Conservation (phyloP, 2,329 filamentous ascomycete species). For the Hypoxylon sp. region DNA sequence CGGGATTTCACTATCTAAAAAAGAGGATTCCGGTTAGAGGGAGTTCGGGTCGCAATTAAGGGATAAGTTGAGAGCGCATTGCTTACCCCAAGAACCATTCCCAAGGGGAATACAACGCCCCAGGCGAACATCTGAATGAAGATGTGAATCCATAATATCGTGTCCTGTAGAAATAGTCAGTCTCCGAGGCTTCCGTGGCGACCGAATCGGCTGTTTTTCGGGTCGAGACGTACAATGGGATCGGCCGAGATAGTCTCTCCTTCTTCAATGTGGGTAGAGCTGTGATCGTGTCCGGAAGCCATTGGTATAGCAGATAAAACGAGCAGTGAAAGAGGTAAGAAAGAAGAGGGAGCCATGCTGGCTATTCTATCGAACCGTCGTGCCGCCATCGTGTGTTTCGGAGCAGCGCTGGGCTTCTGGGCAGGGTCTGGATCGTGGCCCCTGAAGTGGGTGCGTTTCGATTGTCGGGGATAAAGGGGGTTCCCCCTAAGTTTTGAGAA, state of each 20-base stretch:
- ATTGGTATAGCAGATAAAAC: slow-evolving; percentile 44
- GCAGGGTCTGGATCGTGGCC: slow-evolving; percentile 30
- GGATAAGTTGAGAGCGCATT: neutral
- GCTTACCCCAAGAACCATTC: slow-evolving; percentile 93
- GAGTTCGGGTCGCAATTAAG: neutral
- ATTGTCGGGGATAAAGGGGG: slow-evolving; percentile 19
- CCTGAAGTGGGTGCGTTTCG: slow-evolving; percentile 37
- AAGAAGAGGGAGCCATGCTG: slow-evolving; percentile 36
- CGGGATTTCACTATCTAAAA: slow-evolving; percentile 83
- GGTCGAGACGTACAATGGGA: slow-evolving; percentile 70
- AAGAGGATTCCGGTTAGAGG: slow-evolving; percentile 34
- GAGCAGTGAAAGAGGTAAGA: slow-evolving; percentile 39
- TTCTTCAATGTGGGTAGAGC: slow-evolving; percentile 70
- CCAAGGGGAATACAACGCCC: slow-evolving; percentile 90
- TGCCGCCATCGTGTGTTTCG: slow-evolving; percentile 38
- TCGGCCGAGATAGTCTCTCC: slow-evolving; percentile 77
- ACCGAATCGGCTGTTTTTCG: slow-evolving; percentile 22
- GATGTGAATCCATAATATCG: slow-evolving; percentile 93
- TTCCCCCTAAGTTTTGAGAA: neutral
- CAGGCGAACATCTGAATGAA: slow-evolving; percentile 87
- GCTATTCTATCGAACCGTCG: slow-evolving; percentile 17
- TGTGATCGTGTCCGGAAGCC: slow-evolving; percentile 61
- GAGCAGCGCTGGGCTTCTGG: slow-evolving; percentile 21
- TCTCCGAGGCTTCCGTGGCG: slow-evolving; percentile 30
- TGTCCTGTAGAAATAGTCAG: slow-evolving; percentile 69